Percentiles rank a stretch among this genome's conserved stretches.
Conservation (phyloP, 2,329 filamentous ascomycete genomes). For the Podosphaera aphanis region DNA sequence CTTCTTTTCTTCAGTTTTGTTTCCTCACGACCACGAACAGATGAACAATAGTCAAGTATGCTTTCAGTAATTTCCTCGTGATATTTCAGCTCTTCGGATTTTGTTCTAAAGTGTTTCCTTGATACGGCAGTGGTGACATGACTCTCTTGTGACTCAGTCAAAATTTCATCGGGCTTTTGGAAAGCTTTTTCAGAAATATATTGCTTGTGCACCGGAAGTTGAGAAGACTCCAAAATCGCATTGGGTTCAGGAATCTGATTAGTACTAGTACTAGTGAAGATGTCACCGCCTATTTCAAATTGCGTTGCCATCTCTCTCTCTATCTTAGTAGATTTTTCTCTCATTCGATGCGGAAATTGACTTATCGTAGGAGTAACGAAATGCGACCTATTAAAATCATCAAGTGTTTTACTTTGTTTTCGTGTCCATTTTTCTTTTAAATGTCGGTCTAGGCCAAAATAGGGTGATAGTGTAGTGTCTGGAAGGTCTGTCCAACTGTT, state of each 20-base stretch:
- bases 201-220: background rate
- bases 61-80: background rate
- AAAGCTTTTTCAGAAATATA: background rate
- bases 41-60: background rate
- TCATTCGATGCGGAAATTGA: background rate
- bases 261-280: background rate
- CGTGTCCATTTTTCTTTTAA: constrained; percentile 1
- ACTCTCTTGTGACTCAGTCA: background rate
- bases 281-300: background rate
- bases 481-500: constrained; percentile 7
- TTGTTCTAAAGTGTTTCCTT: background rate
- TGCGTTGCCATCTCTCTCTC: background rate
- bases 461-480: constrained; percentile 11
- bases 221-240: background rate
- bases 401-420: background rate
- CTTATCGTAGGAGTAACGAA: background rate
- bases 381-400: background rate
- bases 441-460: constrained; percentile 13
- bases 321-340: background rate
- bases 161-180: background rate
- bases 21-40: background rate
- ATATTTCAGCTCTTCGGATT: background rate
- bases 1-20: background rate
- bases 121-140: background rate
- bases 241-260: background rate